phyloP scores from a whole-genome alignment of 345 rosid genomes.

The Limnanthes douglasii region DNA sequence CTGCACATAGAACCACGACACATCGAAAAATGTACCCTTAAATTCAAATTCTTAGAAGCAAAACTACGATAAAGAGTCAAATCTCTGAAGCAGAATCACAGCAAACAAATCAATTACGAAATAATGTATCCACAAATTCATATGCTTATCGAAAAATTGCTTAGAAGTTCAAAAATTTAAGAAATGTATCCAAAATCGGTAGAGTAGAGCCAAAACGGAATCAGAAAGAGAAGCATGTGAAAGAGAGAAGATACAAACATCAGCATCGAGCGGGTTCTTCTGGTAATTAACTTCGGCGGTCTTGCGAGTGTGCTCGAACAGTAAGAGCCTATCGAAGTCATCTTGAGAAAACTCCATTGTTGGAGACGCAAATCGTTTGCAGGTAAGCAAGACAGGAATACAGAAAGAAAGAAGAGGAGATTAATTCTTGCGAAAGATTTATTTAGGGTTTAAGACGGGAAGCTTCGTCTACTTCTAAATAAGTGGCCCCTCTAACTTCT shows the following conservation, averaged over 20 bases:
- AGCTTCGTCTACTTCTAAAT: too few species aligned
- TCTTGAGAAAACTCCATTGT: conserved; percentile 43
- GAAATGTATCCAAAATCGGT: not conserved
- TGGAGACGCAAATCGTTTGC: too few species aligned
- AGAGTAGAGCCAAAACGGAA: not conserved
- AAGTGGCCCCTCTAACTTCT: too few species aligned
- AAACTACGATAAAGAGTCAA: too few species aligned
- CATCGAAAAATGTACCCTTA: not conserved
- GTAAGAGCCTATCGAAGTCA: conserved; percentile 38
- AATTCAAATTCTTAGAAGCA: too few species aligned
- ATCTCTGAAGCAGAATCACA: too few species aligned
- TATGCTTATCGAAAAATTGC: not conserved
- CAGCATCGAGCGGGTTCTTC: conserved; percentile 47
- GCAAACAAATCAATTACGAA: too few species aligned
- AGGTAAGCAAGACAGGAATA: too few species aligned
- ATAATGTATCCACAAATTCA: too few species aligned
- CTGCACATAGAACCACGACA: conserved; percentile 10
- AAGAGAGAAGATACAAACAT: conserved; percentile 16
- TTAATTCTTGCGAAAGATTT: too few species aligned
- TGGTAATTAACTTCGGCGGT: conserved; percentile 36
- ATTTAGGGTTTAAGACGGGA: too few species aligned
- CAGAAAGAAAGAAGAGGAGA: too few species aligned
- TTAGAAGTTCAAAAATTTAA: not conserved
- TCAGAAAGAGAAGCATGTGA: not conserved
- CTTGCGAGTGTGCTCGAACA: conserved; percentile 40